Percentiles rank a stretch among this genome's conserved stretches.
These are phyloP conservation scores for Boechera divaricarpa DNA, from an alignment of 345 rosid genomes.

Conservation along the genomic window DNA sequence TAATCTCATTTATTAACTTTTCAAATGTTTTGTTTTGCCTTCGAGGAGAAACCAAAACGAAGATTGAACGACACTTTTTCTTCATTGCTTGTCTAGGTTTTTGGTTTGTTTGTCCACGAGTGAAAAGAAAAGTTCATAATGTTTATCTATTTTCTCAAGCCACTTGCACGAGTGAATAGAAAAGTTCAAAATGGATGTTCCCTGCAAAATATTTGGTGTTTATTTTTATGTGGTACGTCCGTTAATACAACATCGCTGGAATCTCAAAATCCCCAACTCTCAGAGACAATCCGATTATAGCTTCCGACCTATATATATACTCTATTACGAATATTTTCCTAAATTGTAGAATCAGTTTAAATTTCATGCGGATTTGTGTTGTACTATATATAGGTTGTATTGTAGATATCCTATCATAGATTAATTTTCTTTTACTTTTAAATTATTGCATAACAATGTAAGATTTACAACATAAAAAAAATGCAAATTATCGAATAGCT, in stretches of 20 bases:
- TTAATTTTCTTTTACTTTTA: neutral
- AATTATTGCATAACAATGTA: neutral
- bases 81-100: neutral
- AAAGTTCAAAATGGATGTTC: too few species aligned
- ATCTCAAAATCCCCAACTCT: too few species aligned
- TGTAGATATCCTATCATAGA: too few species aligned
- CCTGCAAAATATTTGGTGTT: too few species aligned
- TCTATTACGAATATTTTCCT: neutral
- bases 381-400: neutral
- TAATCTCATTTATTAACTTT: neutral
- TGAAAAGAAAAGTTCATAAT: too few species aligned
- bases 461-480: neutral
- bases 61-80: constrained; percentile 23
- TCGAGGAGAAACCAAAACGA: neutral
- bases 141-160: too few species aligned
- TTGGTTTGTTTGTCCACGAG: neutral
- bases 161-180: neutral
- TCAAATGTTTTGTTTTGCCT: constrained; percentile 27
- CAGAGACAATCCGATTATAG: neutral
- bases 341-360: neutral
- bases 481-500: neutral
- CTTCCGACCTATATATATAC: neutral
- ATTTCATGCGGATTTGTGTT: neutral
- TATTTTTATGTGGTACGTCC: too few species aligned
- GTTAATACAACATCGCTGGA: neutral